phyloP scores from a whole-genome alignment of 2,329 filamentous ascomycete species.

The Verticillium albo-atrum region DNA sequence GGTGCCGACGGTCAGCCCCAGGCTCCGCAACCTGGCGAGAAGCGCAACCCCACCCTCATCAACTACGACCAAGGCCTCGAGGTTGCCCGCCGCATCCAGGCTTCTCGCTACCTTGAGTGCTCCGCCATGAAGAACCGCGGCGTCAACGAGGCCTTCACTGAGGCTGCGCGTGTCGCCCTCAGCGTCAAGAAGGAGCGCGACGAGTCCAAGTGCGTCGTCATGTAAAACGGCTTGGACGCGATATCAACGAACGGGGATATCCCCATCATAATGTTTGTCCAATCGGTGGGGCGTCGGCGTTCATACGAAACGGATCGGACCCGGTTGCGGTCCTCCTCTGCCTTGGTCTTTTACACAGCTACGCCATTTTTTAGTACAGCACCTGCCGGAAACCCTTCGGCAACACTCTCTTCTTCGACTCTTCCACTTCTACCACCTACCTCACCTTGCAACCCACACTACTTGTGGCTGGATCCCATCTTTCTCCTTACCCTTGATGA shows the following conservation, averaged over 20 bases:
- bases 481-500: background rate
- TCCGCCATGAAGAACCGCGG: conserved; percentile 97
- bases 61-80: conserved; percentile 88
- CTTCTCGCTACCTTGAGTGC: conserved; percentile 93
- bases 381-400: background rate
- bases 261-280: background rate
- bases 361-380: background rate
- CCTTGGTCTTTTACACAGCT: background rate
- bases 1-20: conserved; percentile 28
- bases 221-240: conserved; percentile 38
- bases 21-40: conserved; percentile 42
- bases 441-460: background rate
- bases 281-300: background rate
- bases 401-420: background rate
- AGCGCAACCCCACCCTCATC: conserved; percentile 62
- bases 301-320: background rate
- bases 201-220: conserved; percentile 55
- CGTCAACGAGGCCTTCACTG: conserved; percentile 97
- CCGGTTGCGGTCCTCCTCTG: background rate
- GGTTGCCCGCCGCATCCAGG: conserved; percentile 86
- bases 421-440: background rate
- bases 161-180: conserved; percentile 90
- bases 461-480: background rate
- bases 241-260: background rate
- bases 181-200: conserved; percentile 64